Evolutionary conservation across 352 stramenopile species (phyloP).

Genomic region (Phytopythium oedochilum): DNA sequence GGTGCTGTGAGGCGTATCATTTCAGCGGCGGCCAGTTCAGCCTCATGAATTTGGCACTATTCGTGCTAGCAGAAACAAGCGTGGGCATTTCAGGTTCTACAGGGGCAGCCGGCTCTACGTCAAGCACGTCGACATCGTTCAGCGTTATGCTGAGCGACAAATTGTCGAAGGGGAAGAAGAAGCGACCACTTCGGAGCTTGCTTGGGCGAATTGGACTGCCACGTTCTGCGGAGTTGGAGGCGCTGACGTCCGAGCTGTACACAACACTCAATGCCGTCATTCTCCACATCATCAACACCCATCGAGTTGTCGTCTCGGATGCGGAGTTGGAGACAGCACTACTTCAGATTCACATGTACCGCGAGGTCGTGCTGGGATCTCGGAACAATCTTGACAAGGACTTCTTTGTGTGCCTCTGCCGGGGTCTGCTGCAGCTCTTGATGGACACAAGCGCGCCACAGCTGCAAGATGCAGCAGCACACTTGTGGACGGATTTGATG

Average conservation of each 20-base stretch:
- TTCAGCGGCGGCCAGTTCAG: conserved; percentile 45
- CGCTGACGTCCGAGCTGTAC: conserved; percentile 44
- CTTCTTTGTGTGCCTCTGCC: conserved; percentile 62
- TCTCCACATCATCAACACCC: conserved; percentile 56
- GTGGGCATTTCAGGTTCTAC: conserved; percentile 20
- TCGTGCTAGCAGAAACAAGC: conserved; percentile 43
- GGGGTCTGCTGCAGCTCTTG: conserved; percentile 57
- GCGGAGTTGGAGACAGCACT: conserved; percentile 46
- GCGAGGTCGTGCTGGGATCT: conserved; percentile 49
- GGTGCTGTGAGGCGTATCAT: conserved; percentile 46
- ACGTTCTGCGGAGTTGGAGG: conserved; percentile 49
- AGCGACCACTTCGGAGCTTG: conserved; percentile 36
- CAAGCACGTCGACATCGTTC: conserved; percentile 26
- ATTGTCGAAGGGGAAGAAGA: conserved; percentile 48
- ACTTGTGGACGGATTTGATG: conserved; percentile 70
- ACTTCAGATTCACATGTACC: conserved; percentile 50
- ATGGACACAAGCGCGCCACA: conserved; percentile 15
- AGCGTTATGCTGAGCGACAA: conserved; percentile 50
- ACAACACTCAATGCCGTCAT: conserved; percentile 47
- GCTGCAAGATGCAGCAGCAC: conserved; percentile 45
- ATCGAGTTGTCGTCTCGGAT: conserved; percentile 43
- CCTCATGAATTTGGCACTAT: conserved; percentile 60
- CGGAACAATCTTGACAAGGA: conserved; percentile 51
- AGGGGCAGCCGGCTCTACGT: conserved; percentile 3
- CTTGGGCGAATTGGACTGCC: conserved; percentile 44